phyloP scores from a whole-genome alignment of 139 green algal genomes.

The Spirogloea muscicola region DNA sequence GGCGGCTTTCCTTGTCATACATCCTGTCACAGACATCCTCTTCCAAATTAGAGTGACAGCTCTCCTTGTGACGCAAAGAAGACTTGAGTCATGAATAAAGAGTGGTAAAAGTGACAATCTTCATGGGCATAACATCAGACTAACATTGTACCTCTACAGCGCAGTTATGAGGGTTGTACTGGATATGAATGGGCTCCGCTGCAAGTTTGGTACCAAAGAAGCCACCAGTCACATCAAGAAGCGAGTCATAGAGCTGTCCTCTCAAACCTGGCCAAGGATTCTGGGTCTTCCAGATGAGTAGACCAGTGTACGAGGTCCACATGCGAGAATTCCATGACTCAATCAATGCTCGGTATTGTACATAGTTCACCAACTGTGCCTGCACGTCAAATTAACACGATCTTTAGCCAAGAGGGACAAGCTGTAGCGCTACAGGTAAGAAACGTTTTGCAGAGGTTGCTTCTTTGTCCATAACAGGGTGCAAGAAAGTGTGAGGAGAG shows the following conservation, averaged over 20 bases:
- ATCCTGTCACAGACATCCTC: background rate
- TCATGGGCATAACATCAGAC: background rate
- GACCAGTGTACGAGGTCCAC: constrained; percentile 38
- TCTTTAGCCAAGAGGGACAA: background rate
- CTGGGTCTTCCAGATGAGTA: constrained; percentile 53
- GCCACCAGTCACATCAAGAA: constrained; percentile 12
- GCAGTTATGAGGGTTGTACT: constrained; percentile 27
- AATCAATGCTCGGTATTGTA: constrained; percentile 46
- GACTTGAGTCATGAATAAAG: too few species aligned
- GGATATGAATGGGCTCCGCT: constrained; percentile 33
- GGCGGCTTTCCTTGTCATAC: background rate
- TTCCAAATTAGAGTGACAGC: too few species aligned
- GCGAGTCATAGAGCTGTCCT: constrained; percentile 49
- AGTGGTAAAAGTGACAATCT: constrained; percentile 5
- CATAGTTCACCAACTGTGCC: constrained; percentile 50
- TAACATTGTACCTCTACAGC: constrained; percentile 14
- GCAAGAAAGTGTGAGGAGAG: too few species aligned
- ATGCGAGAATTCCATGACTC: constrained; percentile 42
- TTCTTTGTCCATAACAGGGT: too few species aligned
- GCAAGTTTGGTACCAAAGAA: constrained; percentile 22
- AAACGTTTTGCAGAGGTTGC: background rate
- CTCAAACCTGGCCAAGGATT: constrained; percentile 50
- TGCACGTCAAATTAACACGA: constrained; percentile 7
- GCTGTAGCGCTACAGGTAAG: background rate
- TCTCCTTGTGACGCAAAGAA: too few species aligned